Evolutionary conservation across 2,329 filamentous ascomycete species (phyloP).

Genomic region (Colletotrichum incanum): DNA sequence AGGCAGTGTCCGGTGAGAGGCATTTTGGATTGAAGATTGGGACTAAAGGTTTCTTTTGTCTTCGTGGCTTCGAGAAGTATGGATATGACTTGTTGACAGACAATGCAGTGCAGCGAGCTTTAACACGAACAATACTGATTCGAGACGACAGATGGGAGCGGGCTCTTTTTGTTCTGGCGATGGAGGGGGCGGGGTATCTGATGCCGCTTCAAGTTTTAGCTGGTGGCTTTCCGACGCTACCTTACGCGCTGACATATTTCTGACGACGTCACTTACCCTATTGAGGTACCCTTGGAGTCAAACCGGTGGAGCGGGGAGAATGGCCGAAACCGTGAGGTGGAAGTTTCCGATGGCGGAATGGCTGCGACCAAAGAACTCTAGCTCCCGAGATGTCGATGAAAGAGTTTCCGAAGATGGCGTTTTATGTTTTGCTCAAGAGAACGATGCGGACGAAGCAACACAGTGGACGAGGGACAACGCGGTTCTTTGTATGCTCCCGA

Average conservation of each 20-base stretch:
- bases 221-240: slow-evolving; percentile 28
- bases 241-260: slow-evolving; percentile 36
- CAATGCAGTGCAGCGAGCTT: slow-evolving; percentile 31
- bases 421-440: neutral
- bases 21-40: slow-evolving; percentile 61
- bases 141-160: slow-evolving; percentile 20
- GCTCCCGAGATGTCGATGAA: slow-evolving; percentile 8
- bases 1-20: slow-evolving; percentile 79
- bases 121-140: slow-evolving; percentile 2
- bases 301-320: slow-evolving; percentile 30
- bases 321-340: slow-evolving; percentile 31
- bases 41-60: neutral
- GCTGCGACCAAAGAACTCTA: slow-evolving; percentile 22
- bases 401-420: slow-evolving; percentile 8
- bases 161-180: slow-evolving; percentile 34
- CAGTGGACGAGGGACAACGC: neutral
- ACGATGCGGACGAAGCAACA: neutral
- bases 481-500: slow-evolving; percentile 21
- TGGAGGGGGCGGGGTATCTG: slow-evolving; percentile 38
- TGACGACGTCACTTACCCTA: slow-evolving; percentile 41
- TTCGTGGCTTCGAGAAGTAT: slow-evolving; percentile 21
- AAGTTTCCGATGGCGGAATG: slow-evolving; percentile 29
- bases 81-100: slow-evolving; percentile 11
- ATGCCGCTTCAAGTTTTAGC: slow-evolving; percentile 34
- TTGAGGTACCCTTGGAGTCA: slow-evolving; percentile 22